phyloP scores from a whole-genome alignment of 371 early-diverging fungal genomes.

The Rhizopus stolonifer region DNA sequence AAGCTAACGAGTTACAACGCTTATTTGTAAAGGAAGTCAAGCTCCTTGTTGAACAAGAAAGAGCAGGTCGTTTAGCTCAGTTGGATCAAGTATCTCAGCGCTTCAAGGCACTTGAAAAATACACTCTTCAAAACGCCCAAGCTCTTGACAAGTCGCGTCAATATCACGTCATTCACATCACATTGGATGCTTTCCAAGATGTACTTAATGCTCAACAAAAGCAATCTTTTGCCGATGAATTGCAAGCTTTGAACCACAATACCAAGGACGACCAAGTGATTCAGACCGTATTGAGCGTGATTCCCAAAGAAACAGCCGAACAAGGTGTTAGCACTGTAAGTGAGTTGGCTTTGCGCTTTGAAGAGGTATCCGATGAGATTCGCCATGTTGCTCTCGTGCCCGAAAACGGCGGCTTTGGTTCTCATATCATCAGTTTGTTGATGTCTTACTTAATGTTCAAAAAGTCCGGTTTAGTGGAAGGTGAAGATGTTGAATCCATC shows the following conservation, averaged over 20 bases:
- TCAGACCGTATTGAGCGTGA: constrained; percentile 55
- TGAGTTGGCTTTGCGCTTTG: constrained; percentile 72
- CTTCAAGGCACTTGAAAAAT: constrained; percentile 68
- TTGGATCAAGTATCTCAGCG: constrained; percentile 77
- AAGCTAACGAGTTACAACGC: constrained; percentile 53
- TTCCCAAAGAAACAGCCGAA: constrained; percentile 53
- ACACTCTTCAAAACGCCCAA: constrained; percentile 58
- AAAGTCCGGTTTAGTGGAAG: constrained; percentile 82
- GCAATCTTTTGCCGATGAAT: constrained; percentile 66
- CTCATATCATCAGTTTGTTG: constrained; percentile 67
- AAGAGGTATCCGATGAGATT: constrained; percentile 62
- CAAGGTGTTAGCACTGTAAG: constrained; percentile 66
- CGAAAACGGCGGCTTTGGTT: constrained; percentile 77
- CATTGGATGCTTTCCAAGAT: constrained; percentile 48
- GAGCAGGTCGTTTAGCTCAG: constrained; percentile 82
- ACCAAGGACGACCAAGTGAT: constrained; percentile 61
- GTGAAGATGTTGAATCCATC: constrained; percentile 82
- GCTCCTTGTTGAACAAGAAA: constrained; percentile 80
- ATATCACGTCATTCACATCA: constrained; percentile 49
- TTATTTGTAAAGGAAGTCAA: constrained; percentile 68
- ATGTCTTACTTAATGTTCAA: constrained; percentile 75
- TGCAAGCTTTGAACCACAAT: constrained; percentile 56
- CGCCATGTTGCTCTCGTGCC: constrained; percentile 81
- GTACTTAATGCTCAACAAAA: constrained; percentile 27
- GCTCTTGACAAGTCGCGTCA: constrained; percentile 48